These are phyloP conservation scores for Coemansia sp. DNA, from an alignment of 192 early-diverging fungal species.

Conservation along the genomic window DNA sequence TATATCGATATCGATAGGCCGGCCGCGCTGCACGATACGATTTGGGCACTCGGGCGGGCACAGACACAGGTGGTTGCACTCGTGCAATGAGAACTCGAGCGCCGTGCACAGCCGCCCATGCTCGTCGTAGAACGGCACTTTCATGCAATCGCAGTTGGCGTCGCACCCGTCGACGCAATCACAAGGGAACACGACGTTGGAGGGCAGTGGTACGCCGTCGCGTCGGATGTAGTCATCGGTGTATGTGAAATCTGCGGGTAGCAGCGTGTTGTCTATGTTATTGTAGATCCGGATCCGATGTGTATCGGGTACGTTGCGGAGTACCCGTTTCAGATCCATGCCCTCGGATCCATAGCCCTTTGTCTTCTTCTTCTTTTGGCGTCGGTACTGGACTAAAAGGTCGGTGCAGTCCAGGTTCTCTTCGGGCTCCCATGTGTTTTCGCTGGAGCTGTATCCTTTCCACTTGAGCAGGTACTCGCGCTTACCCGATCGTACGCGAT, in stretches of 20 bases:
- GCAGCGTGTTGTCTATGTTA: constrained; percentile 22
- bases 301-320: constrained; percentile 13
- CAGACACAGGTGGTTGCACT: constrained; percentile 47
- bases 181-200: constrained; percentile 46
- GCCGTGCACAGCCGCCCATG: constrained; percentile 39
- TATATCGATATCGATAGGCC: constrained; percentile 32
- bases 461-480: constrained; percentile 34
- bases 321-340: constrained; percentile 12
- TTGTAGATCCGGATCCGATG: constrained; percentile 45
- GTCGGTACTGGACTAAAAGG: constrained; percentile 14
- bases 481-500: constrained; percentile 12
- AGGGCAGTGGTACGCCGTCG: constrained; percentile 30
- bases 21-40: constrained; percentile 51
- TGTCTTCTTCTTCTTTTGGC: constrained; percentile 1
- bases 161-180: constrained; percentile 27
- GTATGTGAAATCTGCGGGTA: constrained; percentile 32
- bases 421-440: constrained; percentile 51
- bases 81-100: constrained; percentile 28
- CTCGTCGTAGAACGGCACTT: constrained; percentile 41
- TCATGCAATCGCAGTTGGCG: constrained; percentile 40
- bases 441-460: constrained; percentile 27
- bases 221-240: constrained; percentile 41
- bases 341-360: neutral
- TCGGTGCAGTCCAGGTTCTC: constrained; percentile 27
- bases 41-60: constrained; percentile 52